Base-by-base conservation (phyloP, 1,284 basidiomycete genomes). In the Ceratobasidium sp. region DNA sequence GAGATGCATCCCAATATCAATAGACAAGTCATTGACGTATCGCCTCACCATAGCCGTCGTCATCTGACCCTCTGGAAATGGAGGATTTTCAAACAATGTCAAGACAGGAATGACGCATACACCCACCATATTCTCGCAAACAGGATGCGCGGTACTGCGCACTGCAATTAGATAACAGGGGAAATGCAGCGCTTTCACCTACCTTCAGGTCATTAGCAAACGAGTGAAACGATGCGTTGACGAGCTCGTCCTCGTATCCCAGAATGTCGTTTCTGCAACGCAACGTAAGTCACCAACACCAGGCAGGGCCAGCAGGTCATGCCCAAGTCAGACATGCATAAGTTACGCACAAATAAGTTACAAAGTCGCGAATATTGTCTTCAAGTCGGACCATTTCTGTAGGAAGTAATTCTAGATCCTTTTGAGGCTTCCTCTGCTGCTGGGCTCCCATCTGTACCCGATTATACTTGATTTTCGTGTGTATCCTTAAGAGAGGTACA, bases 81-180 rank as follows among this genome's bases (percentile, higher is more conserved):
- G 22, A 20, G n/a, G n/a, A n/a, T n/a, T n/a, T 20, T n/a, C n/a
- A 20, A 20, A n/a, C 38, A n/a, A 35, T n/a, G 6, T 5, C 13
- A 8, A n/a, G n/a, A n/a, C n/a, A 35, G 17, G 6, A 17, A n/a
- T n/a, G n/a, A n/a, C n/a, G n/a, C n/a, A n/a, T n/a, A n/a, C n/a
- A 35, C 53, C 25, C 38, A 55, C 55, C 43, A 74, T 89, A 90
- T 70, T 84, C 83, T 69, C 80, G 81, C 58, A 90, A 76, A 74
- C 87, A 89, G 47, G 84, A 87, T 22, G 87, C 83, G 87, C 87
- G 88, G 73, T 89, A 88, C 86, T 87, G 70, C 29, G 29, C 13
- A n/a, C 25, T 8, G 3, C 12, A 12, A 8, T 22, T 15, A 29
- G n/a, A 15, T 29, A 17, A 43, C 17, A 54, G 15, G n/a, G n/a